Percentiles rank a stretch among this genome's conserved stretches.
phyloP scores from a whole-genome alignment of 768 basidiomycete species.

The Pholiota molesta region DNA sequence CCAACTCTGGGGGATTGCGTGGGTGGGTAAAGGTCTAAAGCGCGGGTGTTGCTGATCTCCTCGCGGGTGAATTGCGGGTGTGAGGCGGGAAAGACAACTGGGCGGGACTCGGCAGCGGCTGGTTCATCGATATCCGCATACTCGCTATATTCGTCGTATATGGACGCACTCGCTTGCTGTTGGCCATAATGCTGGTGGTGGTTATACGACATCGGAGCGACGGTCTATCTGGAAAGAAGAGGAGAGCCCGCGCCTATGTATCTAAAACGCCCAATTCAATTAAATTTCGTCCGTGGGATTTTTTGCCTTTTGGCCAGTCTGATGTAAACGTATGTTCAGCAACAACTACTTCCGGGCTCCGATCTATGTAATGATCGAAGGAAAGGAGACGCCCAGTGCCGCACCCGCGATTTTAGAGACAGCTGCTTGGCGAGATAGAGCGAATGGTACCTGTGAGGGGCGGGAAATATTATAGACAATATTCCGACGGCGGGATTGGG shows the following conservation, averaged over 20 bases:
- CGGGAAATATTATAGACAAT: not conserved
- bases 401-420: conserved; percentile 4
- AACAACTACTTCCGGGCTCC: conserved; percentile 29
- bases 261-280: conserved; percentile 29
- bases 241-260: conserved; percentile 26
- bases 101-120: conserved; percentile 22
- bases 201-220: conserved; percentile 22
- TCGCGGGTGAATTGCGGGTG: conserved; percentile 28
- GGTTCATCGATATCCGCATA: conserved; percentile 22
- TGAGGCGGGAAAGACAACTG: conserved; percentile 24
- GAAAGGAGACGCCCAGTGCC: conserved; percentile 6
- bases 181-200: conserved; percentile 21
- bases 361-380: conserved; percentile 28
- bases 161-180: conserved; percentile 15
- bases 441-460: not conserved
- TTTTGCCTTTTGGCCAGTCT: conserved; percentile 35
- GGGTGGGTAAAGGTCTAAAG: conserved; percentile 27
- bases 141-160: conserved; percentile 16
- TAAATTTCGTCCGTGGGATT: conserved; percentile 27
- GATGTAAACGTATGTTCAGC: conserved; percentile 34
- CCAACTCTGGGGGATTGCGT: conserved; percentile 27
- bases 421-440: conserved; percentile 15
- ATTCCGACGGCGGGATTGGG: not conserved
- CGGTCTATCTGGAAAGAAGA: conserved; percentile 18
- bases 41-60: conserved; percentile 25